Conservation (phyloP, 176 grass and related monocot species). For the Oryza coarctata region DNA sequence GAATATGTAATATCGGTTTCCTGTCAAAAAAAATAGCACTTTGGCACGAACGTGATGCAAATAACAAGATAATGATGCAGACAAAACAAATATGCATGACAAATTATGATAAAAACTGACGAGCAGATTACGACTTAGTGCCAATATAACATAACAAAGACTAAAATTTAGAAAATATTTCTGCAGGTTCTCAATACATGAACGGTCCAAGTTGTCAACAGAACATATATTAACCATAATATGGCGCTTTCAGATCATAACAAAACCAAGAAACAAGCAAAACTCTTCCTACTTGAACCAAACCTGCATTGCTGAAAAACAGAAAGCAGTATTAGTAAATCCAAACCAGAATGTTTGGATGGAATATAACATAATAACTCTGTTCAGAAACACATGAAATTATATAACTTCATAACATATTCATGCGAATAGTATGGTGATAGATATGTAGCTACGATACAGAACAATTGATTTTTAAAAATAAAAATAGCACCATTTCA, state of each 20-base stretch:
- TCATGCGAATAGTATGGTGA: too few species aligned
- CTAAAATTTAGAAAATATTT: conserved; percentile 42
- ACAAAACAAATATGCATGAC: not conserved
- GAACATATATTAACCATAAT: conserved; percentile 7
- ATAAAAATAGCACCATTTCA: not conserved
- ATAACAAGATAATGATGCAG: not conserved
- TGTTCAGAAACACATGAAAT: not conserved
- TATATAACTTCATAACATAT: too few species aligned
- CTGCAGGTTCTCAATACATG: conserved; percentile 39
- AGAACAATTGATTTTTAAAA: not conserved
- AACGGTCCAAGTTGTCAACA: conserved; percentile 31
- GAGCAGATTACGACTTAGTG: not conserved
- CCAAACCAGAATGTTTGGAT: not conserved
- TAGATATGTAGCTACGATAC: too few species aligned
- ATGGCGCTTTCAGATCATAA: conserved; percentile 6
- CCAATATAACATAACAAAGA: conserved; percentile 4
- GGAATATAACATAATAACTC: not conserved
- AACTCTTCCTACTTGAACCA: conserved; percentile 20
- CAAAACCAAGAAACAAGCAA: conserved; percentile 24
- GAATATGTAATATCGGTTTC: too few species aligned
- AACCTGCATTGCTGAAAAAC: conserved; percentile 1
- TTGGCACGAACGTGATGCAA: too few species aligned
- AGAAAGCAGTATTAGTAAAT: not conserved
- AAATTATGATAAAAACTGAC: not conserved
- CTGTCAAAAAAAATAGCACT: too few species aligned